These are phyloP conservation scores for Coemansia sp. DNA, from an alignment of 192 early-diverging fungal genomes.

Conservation along the genomic window DNA sequence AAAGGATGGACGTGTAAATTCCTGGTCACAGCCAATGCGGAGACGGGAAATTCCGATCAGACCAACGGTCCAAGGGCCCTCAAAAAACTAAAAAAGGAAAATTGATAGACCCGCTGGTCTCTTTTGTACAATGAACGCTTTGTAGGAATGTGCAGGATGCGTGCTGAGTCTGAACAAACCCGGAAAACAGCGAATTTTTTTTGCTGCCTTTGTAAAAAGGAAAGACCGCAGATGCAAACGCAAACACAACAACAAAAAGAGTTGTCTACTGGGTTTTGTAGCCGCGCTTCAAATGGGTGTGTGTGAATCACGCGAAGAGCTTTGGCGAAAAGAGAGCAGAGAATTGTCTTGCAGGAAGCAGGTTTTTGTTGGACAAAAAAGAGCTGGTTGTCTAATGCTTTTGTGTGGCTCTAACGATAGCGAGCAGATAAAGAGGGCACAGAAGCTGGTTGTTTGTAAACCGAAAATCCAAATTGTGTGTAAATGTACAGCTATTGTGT, in stretches of 20 bases:
- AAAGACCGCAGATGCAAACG: background rate
- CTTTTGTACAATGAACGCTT: conserved; percentile 12
- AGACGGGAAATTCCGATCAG: background rate
- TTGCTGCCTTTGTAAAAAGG: background rate
- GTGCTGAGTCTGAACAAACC: conserved; percentile 1
- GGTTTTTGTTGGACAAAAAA: conserved; percentile 2
- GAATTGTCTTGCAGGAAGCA: conserved; percentile 9
- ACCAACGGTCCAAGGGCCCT: conserved; percentile 2
- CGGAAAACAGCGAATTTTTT: background rate
- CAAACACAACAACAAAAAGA: background rate
- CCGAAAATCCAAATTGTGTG: background rate
- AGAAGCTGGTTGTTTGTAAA: background rate
- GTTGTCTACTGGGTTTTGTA: background rate
- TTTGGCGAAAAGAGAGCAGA: conserved; percentile 4
- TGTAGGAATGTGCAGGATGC: conserved; percentile 1
- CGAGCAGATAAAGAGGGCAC: background rate
- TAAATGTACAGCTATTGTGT: background rate
- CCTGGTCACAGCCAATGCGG: conserved; percentile 9
- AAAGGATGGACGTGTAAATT: background rate
- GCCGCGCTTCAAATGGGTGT: too few species aligned
- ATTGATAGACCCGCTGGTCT: background rate
- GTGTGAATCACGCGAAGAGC: background rate
- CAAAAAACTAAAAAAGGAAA: conserved; percentile 6
- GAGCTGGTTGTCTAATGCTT: background rate
- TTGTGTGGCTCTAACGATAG: background rate